Evolutionary conservation across 2,329 filamentous ascomycete genomes (phyloP), one percentile per base, ranked within the genome.

Genomic region (Fusarium sp.): DNA sequence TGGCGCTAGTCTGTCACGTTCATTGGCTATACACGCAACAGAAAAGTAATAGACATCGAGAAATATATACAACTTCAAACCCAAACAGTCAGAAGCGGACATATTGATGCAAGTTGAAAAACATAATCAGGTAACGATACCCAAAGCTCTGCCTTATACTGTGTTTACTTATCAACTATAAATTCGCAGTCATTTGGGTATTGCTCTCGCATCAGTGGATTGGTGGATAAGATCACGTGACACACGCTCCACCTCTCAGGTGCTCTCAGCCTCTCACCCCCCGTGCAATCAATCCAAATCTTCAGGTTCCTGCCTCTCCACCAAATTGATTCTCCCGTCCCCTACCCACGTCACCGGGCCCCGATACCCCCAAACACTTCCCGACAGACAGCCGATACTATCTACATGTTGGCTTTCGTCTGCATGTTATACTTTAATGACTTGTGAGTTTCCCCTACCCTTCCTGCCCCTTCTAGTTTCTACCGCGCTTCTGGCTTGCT

Each of bases 401-500:
- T 75, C 69, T 72, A 74, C 60, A 78, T 78, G 75, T 69, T 66
- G 58, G 64, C 67, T 77, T 79, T 79, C 82, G 80, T 81, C 81
- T 83, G 80, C 78, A 76, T 77, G 80, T 79, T 79, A 79, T 83
- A 80, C 77, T 80, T 86, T 84, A 80, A 86, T 87, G 85, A 86
- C 82, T 85, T 84, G 86, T 88, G 83, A 85, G 86, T 88, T 69
- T 66, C 74, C 72, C 72, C 75, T 53, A 67, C 59, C 69, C 75
- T 78, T 73, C 77, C 75, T 75, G 73, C 75, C 37, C 49, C 63
- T 59, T 68, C 56, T 37, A 75, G 72, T 78, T 72, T 70, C 75
- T 76, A 67, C 76, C 74, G 72, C 78, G 76, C 72, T 75, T 77
- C 76, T 78, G 77, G 78, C 75, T 79, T 80, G 78, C 75, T 78